Evolutionary conservation across 345 rosid species (phyloP).

Genomic region (Lepidium sativum): DNA sequence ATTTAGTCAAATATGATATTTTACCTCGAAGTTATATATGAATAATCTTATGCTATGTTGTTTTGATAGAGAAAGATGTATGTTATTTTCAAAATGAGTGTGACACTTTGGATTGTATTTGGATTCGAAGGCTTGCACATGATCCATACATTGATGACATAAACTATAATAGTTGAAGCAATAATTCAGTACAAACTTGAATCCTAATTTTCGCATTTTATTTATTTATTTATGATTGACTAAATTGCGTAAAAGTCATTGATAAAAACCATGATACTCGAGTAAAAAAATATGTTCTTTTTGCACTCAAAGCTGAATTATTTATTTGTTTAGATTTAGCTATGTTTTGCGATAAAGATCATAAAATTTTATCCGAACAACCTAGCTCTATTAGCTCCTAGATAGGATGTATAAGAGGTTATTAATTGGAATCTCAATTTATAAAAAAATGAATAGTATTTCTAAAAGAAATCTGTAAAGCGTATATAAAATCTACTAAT

Average conservation of each 20-base stretch:
- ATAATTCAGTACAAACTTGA: constrained; percentile 7
- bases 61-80: not conserved
- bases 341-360: too few relatives aligned
- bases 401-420: too few relatives aligned
- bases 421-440: too few relatives aligned
- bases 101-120: constrained; percentile 2
- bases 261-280: not conserved
- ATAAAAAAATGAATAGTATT: too few relatives aligned
- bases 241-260: not conserved
- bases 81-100: constrained; percentile 1
- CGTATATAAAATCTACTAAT: too few relatives aligned
- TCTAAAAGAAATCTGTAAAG: too few relatives aligned
- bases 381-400: too few relatives aligned
- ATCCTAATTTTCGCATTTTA: not conserved
- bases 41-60: not conserved
- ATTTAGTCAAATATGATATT: not conserved
- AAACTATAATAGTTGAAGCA: not conserved
- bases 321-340: not conserved
- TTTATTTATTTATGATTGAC: not conserved
- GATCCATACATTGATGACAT: not conserved
- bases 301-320: not conserved
- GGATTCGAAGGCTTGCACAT: not conserved
- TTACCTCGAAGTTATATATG: not conserved
- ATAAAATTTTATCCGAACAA: too few relatives aligned
- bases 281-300: not conserved